A percentile compares a stretch with the other conserved stretches of the same genome.
phyloP scores from a whole-genome alignment of 2,329 filamentous ascomycete species.

The Zalaria sp. region DNA sequence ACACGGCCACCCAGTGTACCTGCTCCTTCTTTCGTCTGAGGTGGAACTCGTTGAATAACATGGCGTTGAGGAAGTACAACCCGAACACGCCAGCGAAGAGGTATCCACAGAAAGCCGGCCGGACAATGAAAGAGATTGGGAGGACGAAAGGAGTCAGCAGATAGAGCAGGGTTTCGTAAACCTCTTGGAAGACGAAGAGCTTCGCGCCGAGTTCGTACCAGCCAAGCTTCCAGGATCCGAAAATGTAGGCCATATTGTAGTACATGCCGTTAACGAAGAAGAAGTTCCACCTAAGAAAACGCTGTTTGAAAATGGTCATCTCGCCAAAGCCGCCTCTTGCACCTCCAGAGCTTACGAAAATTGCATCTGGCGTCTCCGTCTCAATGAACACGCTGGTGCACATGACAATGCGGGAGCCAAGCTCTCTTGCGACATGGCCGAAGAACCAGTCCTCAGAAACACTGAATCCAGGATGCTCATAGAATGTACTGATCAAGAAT shows the following conservation, averaged over 20 bases:
- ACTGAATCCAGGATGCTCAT: slow-evolving; percentile 35
- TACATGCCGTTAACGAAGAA: slow-evolving; percentile 36
- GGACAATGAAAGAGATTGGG: slow-evolving; percentile 29
- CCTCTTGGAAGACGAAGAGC: slow-evolving; percentile 34
- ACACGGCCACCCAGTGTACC: slow-evolving; percentile 21
- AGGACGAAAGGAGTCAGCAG: slow-evolving; percentile 31
- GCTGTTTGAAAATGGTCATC: slow-evolving; percentile 38
- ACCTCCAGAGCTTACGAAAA: slow-evolving; percentile 27
- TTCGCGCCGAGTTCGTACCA: slow-evolving; percentile 37
- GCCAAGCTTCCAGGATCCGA: slow-evolving; percentile 33
- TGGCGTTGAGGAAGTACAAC: slow-evolving; percentile 29
- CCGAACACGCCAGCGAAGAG: slow-evolving; percentile 22
- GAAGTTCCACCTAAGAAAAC: slow-evolving; percentile 39
- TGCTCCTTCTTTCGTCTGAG: slow-evolving; percentile 30
- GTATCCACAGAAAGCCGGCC: slow-evolving; percentile 25
- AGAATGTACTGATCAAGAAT: slow-evolving; percentile 31
- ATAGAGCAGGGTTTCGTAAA: slow-evolving; percentile 33
- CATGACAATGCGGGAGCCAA: slow-evolving; percentile 34
- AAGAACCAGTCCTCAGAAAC: slow-evolving; percentile 41
- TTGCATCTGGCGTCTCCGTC: slow-evolving; percentile 31
- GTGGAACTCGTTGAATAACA: slow-evolving; percentile 36
- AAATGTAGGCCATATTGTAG: slow-evolving; percentile 33
- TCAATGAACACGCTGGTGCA: slow-evolving; percentile 37
- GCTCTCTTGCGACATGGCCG: slow-evolving; percentile 30
- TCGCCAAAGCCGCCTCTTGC: slow-evolving; percentile 36